Conservation (phyloP, 176 grass and related monocot species). For the Metroxylon sagu region DNA sequence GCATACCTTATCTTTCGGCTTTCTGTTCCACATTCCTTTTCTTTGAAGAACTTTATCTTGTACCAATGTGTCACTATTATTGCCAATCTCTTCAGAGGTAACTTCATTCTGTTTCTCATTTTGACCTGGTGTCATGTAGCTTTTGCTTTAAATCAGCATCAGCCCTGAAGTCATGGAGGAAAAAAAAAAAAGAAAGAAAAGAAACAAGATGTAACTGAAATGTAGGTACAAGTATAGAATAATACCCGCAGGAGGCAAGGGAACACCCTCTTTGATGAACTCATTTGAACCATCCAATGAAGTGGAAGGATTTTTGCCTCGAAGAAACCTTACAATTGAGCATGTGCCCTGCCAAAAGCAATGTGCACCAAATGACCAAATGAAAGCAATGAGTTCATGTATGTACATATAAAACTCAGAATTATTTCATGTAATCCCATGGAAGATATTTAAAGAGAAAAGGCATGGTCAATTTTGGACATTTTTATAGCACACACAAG, state of each 20-base stretch:
- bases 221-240: background rate
- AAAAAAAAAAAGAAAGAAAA: background rate
- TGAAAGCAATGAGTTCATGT: too few relatives aligned
- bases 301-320: slow-evolving; percentile 23
- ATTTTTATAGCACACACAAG: too few relatives aligned
- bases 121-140: slow-evolving; percentile 2
- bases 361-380: background rate
- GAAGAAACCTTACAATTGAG: slow-evolving; percentile 76
- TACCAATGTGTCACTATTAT: background rate
- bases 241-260: slow-evolving; percentile 32
- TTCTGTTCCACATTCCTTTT: slow-evolving; percentile 19
- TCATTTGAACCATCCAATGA: slow-evolving; percentile 16
- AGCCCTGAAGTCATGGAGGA: slow-evolving; percentile 8
- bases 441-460: too few relatives aligned
- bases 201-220: slow-evolving; percentile 3
- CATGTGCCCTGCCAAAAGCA: slow-evolving; percentile 49
- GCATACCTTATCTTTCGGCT: slow-evolving; percentile 27
- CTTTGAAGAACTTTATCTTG: slow-evolving; percentile 7
- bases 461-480: too few relatives aligned
- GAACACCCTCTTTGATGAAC: slow-evolving; percentile 8
- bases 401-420: too few relatives aligned
- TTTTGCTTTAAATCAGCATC: slow-evolving; percentile 26
- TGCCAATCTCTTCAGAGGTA: slow-evolving; percentile 29
- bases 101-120: slow-evolving; percentile 18
- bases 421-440: too few relatives aligned